Evolutionary conservation across 1,139 yeast genomes (phyloP), one percentile per base, ranked within the genome.

Genomic region (Lodderomyces pseudojiufengensis): DNA sequence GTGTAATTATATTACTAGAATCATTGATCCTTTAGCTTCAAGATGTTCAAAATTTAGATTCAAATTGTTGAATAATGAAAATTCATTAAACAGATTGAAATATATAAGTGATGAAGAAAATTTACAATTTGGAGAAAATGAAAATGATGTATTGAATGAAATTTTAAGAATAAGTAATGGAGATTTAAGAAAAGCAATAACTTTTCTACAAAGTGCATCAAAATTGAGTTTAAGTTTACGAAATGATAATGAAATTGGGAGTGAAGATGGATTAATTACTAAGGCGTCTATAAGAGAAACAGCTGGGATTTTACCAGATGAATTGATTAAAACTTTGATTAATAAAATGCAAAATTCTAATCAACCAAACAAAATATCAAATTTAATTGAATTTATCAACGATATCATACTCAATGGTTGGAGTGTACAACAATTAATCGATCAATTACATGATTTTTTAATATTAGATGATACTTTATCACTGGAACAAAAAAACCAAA

Each of bases 21-120:
- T 92, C 50, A 94, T 94, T 43, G 97, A 90, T 51, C 98, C 99
- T 1, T 65, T 92, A 45, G 97, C 97, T 3, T 87, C 95, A 34
- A 75, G 99, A 54, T 92, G 98, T 61, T 86, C 97, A 32, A 92
- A 92, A 57, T 94, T 92, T 59, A 70, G 98, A 48, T 92, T 94
- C 66, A 80, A 81, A 49, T 78, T 84, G 35, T 70, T 92, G 43
- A 90, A 84, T 49, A 74, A 79, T 44, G 66, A 64, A 3, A 79
- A 84, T 51, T 94, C 97, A 0, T 59, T 86, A 39, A 64, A 58
- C 9, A 70, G 98, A 48, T 64, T 92, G 39, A 57, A 70, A 44
- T 76, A 66, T 45, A 80, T 92, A 43, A 76, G 81, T 8, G 64
- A 73, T 1, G 46, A 65, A 28, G 82, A 76, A 49, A 76, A 78